Percentiles rank a stretch among this genome's conserved stretches.
phyloP scores from a whole-genome alignment of 208 protist species.

The Acanthamoeba castellanii region DNA sequence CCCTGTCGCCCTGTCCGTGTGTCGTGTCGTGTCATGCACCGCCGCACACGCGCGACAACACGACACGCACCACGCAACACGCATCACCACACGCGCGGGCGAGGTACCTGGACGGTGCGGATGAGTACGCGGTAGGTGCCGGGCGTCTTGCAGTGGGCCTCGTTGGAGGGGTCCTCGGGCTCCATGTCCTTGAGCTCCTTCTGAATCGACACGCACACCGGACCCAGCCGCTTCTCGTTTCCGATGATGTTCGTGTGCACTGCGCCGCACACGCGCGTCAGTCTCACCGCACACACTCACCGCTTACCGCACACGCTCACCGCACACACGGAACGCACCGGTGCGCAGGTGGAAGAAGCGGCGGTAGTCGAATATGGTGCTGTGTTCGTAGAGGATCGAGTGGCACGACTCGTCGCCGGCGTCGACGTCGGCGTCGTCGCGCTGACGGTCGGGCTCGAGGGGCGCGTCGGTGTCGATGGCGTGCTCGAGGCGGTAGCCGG shows the following conservation, averaged over 20 bases:
- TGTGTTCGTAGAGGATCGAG: constrained; percentile 19
- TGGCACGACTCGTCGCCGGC: background rate
- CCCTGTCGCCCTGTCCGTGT: background rate
- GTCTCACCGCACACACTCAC: background rate
- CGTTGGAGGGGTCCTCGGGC: background rate
- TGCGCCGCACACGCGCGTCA: background rate
- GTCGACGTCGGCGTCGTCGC: background rate
- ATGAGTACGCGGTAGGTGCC: constrained; percentile 34
- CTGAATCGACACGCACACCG: constrained; percentile 54
- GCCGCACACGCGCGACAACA: no score
- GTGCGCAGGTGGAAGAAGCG: constrained; percentile 24
- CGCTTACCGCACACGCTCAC: no score
- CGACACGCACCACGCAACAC: background rate
- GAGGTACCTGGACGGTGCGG: constrained; percentile 2
- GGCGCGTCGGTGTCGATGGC: background rate
- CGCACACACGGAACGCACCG: background rate
- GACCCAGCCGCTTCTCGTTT: background rate
- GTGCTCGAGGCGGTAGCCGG: constrained; percentile 8
- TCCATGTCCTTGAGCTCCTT: constrained; percentile 25
- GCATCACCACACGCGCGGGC: background rate
- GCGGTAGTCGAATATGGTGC: constrained; percentile 36
- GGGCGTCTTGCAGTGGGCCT: background rate
- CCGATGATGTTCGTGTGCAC: constrained; percentile 64
- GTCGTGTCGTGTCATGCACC: background rate
- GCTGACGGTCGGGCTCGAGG: no score